Evolutionary conservation across 2,329 filamentous ascomycete species (phyloP), one percentile per base, ranked within the genome.

Genomic region (Monilinia polystroma): DNA sequence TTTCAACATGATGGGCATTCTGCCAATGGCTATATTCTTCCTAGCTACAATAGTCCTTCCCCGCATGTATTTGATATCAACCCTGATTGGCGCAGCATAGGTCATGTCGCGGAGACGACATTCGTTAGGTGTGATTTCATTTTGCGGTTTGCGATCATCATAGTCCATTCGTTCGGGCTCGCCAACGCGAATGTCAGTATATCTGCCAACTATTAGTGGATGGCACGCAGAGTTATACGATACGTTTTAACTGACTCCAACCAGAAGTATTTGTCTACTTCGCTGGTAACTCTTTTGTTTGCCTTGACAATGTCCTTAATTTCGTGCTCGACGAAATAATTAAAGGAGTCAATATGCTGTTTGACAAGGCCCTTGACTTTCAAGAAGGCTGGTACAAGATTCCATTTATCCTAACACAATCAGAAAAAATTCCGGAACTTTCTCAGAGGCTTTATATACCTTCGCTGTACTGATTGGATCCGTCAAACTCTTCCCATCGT

Each of bases 361-460:
- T 97, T 97, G 64, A 97, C 93, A 67, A 97, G 83, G 67, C 93
- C 86, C 80, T 99, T 99, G 74, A 97, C 93, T 79, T 97, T 97
- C 68, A 99, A 82, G 78, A 99, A 99, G n/a, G 95, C 95, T 0
- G 95, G 96, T 38, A 99, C 81, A 53, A 99, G 83, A 77, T 98
- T 97, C 87, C 94, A 97, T 83, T 99, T 99, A 81, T 99, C 95
- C 75, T 90, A 84, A 72, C 83, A 84, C 65, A 83, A 47, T 72
- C 62, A 74, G 68, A 70, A 53, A 51, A 49, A 11, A n/a, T n/a
- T 20, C 20, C 38, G 26, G 12, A n/a, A 12, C 45, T n/a, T 32
- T 16, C 12, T 43, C 35, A 12, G 10, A 14, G 26, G 35, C 14
- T 8, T 43, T 8, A 7, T 64, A 29, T 70, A 75, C 77, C 69